These are phyloP conservation scores for Diplogelasinospora grovesii DNA, from an alignment of 495 filamentous ascomycete species.

Conservation along the genomic window DNA sequence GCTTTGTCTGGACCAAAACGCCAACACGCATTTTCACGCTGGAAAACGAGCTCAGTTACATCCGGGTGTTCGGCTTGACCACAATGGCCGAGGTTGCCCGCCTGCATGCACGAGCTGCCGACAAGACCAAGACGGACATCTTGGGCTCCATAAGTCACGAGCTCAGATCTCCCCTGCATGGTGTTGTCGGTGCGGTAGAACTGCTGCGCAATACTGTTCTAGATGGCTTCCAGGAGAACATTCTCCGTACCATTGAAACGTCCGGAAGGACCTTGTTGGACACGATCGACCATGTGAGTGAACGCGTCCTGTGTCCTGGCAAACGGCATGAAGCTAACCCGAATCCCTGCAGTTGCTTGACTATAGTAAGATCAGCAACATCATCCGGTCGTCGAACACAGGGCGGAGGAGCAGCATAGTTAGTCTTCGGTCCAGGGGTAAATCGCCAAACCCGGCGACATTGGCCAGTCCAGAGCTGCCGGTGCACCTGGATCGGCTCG, in stretches of 20 bases:
- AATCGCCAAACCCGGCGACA: slow-evolving; percentile 19
- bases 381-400: slow-evolving; percentile 12
- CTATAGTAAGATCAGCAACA: slow-evolving; percentile 60
- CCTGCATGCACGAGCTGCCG: slow-evolving; percentile 29
- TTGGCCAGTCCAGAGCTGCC: slow-evolving; percentile 1
- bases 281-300: slow-evolving; percentile 63
- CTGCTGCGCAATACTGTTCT: slow-evolving; percentile 53
- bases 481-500: slow-evolving; percentile 39
- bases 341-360: slow-evolving; percentile 42
- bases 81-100: slow-evolving; percentile 53
- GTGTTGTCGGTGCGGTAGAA: slow-evolving; percentile 63
- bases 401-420: slow-evolving; percentile 5
- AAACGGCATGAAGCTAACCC: slow-evolving; percentile 10
- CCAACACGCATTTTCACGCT: slow-evolving; percentile 40
- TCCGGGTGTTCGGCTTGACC: slow-evolving; percentile 49
- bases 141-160: slow-evolving; percentile 70
- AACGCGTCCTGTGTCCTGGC: neutral
- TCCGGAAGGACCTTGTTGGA: slow-evolving; percentile 71
- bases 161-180: slow-evolving; percentile 67
- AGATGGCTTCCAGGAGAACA: slow-evolving; percentile 48
- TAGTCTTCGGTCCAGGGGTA: neutral
- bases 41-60: slow-evolving; percentile 37
- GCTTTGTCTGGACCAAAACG: slow-evolving; percentile 54
- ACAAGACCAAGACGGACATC: slow-evolving; percentile 57
- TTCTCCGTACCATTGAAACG: slow-evolving; percentile 63